Evolutionary conservation across 345 rosid species (phyloP).

Genomic region (Camelina hispida): DNA sequence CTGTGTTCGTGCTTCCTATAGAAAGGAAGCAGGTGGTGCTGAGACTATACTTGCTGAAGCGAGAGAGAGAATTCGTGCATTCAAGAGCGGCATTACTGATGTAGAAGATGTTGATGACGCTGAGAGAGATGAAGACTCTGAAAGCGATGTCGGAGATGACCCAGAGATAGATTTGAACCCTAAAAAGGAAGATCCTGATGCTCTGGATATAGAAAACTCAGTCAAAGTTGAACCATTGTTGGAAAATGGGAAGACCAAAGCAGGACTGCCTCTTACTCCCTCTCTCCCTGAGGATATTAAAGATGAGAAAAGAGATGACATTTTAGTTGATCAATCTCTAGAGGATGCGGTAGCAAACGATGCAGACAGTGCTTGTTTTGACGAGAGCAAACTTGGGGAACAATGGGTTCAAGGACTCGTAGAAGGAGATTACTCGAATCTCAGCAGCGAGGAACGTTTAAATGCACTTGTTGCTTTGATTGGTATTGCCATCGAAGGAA

Average conservation of each 20-base stretch:
- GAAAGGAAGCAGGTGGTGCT: conserved; percentile 76
- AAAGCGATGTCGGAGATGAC: conserved; percentile 77
- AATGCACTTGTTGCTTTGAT: conserved; percentile 73
- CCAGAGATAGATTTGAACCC: conserved; percentile 65
- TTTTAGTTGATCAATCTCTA: conserved; percentile 37
- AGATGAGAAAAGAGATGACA: conserved; percentile 32
- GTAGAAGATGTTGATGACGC: conserved; percentile 86
- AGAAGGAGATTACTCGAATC: conserved; percentile 81
- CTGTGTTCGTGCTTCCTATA: conserved; percentile 79
- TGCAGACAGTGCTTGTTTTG: conserved; percentile 52
- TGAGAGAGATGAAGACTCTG: conserved; percentile 91
- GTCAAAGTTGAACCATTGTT: conserved; percentile 29
- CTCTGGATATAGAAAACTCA: conserved; percentile 41
- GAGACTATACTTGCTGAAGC: conserved; percentile 79
- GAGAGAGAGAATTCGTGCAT: conserved; percentile 68
- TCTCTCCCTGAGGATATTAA: conserved; percentile 43
- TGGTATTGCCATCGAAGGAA: conserved; percentile 82
- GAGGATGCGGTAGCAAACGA: conserved; percentile 39
- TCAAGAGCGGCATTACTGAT: conserved; percentile 63
- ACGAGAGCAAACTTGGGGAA: conserved; percentile 70
- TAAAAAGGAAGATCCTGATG: conserved; percentile 47
- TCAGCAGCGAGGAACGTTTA: conserved; percentile 83
- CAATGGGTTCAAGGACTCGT: conserved; percentile 86
- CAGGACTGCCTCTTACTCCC: conserved; percentile 46
- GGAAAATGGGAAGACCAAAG: conserved; percentile 55